Percentiles rank a stretch among this genome's conserved stretches.
These are phyloP conservation scores for Hirschioporus abietinus DNA, from an alignment of 768 basidiomycete species.

Conservation along the genomic window DNA sequence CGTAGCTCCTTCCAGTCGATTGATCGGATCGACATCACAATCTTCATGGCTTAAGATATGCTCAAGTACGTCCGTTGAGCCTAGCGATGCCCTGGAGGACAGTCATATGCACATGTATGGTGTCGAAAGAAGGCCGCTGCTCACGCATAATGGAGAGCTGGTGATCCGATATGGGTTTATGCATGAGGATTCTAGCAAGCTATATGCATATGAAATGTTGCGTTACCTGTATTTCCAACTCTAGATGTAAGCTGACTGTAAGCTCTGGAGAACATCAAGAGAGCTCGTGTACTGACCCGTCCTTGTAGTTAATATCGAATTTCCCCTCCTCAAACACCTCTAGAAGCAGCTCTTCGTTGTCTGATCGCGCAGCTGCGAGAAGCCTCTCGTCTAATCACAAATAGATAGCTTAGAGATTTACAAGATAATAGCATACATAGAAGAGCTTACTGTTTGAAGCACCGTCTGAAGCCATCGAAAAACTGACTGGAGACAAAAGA, in stretches of 20 bases:
- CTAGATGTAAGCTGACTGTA: not conserved
- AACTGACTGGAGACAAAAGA: not conserved
- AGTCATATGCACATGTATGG: conserved; percentile 3
- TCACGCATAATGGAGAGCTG: conserved; percentile 73
- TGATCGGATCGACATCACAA: conserved; percentile 79
- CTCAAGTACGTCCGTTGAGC: conserved; percentile 61
- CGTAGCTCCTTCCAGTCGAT: conserved; percentile 63
- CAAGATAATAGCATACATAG: not conserved
- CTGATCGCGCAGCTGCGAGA: conserved; percentile 64
- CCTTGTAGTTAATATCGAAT: conserved; percentile 71
- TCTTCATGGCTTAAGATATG: conserved; percentile 66
- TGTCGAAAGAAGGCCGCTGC: conserved; percentile 16
- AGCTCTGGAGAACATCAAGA: conserved; percentile 13
- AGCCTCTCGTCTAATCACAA: conserved; percentile 56
- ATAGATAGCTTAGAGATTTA: not conserved
- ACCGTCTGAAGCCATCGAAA: conserved; percentile 1
- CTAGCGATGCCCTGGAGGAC: conserved; percentile 42
- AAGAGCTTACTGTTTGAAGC: not conserved
- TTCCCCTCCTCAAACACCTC: conserved; percentile 51
- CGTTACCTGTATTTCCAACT: conserved; percentile 1
- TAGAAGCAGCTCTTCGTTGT: conserved; percentile 64
- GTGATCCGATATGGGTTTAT: not conserved
- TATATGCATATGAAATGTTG: not conserved
- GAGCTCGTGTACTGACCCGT: conserved; percentile 52
- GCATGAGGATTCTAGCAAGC: conserved; percentile 2